These are phyloP conservation scores for Paspalum vaginatum DNA, from an alignment of 176 grass and related monocot genomes.

Conservation along the genomic window DNA sequence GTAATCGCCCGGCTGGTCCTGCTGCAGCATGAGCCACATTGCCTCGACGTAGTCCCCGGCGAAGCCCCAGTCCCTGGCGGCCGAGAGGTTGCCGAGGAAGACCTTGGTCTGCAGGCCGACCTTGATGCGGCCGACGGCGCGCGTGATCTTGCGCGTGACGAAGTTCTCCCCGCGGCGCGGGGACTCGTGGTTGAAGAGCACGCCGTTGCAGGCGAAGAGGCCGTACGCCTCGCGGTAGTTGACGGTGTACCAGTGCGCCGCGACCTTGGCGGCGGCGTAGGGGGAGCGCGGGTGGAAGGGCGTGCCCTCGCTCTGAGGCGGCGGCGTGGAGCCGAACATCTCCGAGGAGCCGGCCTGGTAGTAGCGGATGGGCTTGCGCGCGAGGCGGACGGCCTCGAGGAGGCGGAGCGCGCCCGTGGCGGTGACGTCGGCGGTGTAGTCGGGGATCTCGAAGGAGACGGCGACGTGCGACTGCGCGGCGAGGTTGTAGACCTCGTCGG, in stretches of 20 bases:
- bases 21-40: conserved; percentile 99
- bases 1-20: conserved; percentile 81
- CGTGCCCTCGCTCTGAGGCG: conserved; percentile 76
- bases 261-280: conserved; percentile 93
- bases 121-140: conserved; percentile 86
- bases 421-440: conserved; percentile 93
- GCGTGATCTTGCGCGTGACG: conserved; percentile 98
- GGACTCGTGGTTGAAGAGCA: conserved; percentile 99
- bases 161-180: conserved; percentile 98
- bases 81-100: conserved; percentile 88
- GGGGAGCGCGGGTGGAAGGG: conserved; percentile 91
- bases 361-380: conserved; percentile 62
- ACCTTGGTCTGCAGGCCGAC: conserved; percentile 97
- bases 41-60: conserved; percentile 97
- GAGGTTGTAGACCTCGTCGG: conserved; percentile 99
- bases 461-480: conserved; percentile 96
- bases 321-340: conserved; percentile 98
- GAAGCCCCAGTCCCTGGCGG: conserved; percentile 91
- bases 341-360: conserved; percentile 97
- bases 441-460: conserved; percentile 94
- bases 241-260: conserved; percentile 99
- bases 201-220: conserved; percentile 92
- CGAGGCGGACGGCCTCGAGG: conserved; percentile 86
- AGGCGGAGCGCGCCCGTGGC: conserved; percentile 90
- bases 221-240: conserved; percentile 97